These are phyloP conservation scores for Bifiguratus adelaidae DNA, from an alignment of 192 early-diverging fungal genomes.

Conservation along the genomic window DNA sequence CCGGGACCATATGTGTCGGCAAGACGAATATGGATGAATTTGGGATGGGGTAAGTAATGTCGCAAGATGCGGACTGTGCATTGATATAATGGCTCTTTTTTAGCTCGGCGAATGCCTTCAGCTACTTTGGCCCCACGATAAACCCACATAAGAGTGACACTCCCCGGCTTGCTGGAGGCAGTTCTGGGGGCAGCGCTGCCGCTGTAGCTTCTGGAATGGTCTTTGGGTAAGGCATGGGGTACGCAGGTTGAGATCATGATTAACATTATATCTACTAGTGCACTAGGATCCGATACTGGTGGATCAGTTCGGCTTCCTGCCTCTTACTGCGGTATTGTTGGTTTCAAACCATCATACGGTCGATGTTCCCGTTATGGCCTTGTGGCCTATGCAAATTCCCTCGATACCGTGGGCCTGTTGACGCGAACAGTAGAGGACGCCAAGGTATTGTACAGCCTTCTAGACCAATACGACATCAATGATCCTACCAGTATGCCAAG, in stretches of 20 bases:
- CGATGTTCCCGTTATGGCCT: slow-evolving; percentile 76
- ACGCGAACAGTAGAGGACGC: slow-evolving; percentile 45
- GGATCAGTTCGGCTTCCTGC: slow-evolving; percentile 91
- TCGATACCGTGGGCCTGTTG: slow-evolving; percentile 85
- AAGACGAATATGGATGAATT: slow-evolving; percentile 96
- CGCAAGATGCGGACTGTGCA: background rate
- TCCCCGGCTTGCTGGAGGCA: slow-evolving; percentile 67
- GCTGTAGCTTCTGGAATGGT: slow-evolving; percentile 79
- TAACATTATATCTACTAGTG: slow-evolving; percentile 23
- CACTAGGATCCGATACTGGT: slow-evolving; percentile 90
- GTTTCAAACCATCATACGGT: slow-evolving; percentile 91
- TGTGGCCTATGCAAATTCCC: slow-evolving; percentile 73
- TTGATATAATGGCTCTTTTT: background rate
- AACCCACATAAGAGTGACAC: slow-evolving; percentile 17
- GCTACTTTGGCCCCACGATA: slow-evolving; percentile 22
- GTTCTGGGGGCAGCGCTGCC: slow-evolving; percentile 86
- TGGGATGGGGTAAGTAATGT: slow-evolving; percentile 73
- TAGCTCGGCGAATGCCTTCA: slow-evolving; percentile 37
- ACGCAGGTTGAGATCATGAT: background rate
- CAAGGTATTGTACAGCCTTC: slow-evolving; percentile 44
- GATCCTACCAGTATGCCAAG: slow-evolving; percentile 57
- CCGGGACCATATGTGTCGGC: slow-evolving; percentile 60
- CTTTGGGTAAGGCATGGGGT: slow-evolving; percentile 40
- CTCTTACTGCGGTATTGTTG: slow-evolving; percentile 86
- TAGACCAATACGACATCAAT: slow-evolving; percentile 31